These are phyloP conservation scores for Hypomyces perniciosus DNA, from an alignment of 2,329 filamentous ascomycete genomes.

Conservation along the genomic window DNA sequence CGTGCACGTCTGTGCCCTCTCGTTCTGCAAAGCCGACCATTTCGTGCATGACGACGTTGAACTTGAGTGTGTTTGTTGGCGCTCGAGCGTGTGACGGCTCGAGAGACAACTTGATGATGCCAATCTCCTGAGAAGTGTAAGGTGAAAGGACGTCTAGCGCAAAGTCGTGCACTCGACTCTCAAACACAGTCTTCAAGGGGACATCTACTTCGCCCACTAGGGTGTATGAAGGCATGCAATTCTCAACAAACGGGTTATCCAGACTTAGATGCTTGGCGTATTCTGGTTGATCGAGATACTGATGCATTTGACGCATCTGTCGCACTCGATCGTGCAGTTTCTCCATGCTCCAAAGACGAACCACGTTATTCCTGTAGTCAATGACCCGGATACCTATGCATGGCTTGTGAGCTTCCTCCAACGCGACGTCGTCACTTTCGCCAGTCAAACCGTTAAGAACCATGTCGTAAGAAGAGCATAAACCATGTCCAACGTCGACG, in stretches of 20 bases:
- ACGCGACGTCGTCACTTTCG: slow-evolving; percentile 74
- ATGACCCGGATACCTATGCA: slow-evolving; percentile 87
- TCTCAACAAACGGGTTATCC: slow-evolving; percentile 88
- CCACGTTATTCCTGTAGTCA: slow-evolving; percentile 79
- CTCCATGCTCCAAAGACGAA: slow-evolving; percentile 90
- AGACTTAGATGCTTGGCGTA: slow-evolving; percentile 89
- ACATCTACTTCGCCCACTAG: slow-evolving; percentile 90
- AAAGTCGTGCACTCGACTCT: slow-evolving; percentile 91
- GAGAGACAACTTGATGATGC: slow-evolving; percentile 82
- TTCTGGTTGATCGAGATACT: slow-evolving; percentile 92
- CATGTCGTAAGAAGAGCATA: slow-evolving; percentile 94
- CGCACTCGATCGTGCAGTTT: slow-evolving; percentile 84
- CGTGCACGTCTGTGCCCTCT: slow-evolving; percentile 92
- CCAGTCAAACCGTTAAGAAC: slow-evolving; percentile 84
- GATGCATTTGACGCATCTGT: slow-evolving; percentile 93
- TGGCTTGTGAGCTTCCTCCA: slow-evolving; percentile 79
- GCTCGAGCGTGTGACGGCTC: slow-evolving; percentile 92
- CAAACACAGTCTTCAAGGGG: slow-evolving; percentile 85
- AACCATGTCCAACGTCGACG: slow-evolving; percentile 78
- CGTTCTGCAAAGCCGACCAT: slow-evolving; percentile 90
- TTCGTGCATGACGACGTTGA: slow-evolving; percentile 98
- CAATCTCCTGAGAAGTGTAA: slow-evolving; percentile 84
- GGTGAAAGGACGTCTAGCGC: slow-evolving; percentile 84
- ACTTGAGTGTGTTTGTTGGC: slow-evolving; percentile 87
- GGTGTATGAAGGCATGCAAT: slow-evolving; percentile 87